Evolutionary conservation across 2,329 filamentous ascomycete species (phyloP).

Genomic region (Triangularia setosa): DNA sequence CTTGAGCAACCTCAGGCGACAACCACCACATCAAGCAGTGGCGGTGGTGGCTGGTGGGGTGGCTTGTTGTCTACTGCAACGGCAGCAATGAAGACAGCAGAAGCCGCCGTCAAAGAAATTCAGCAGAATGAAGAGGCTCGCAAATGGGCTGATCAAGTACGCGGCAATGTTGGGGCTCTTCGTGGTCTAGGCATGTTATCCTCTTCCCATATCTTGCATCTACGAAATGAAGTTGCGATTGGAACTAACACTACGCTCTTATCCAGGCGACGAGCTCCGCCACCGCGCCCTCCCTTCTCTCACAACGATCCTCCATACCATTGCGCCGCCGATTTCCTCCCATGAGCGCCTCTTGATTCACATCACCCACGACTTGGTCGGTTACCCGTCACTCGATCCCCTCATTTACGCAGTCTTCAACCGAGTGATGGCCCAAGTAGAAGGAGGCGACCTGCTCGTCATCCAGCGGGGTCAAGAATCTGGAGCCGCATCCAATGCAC

Average conservation of each 20-base stretch:
- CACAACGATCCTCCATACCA: slow-evolving; percentile 87
- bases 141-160: slow-evolving; percentile 91
- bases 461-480: slow-evolving; percentile 88
- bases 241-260: slow-evolving; percentile 14
- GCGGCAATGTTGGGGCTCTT: slow-evolving; percentile 78
- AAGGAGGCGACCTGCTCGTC: slow-evolving; percentile 91
- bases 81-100: slow-evolving; percentile 86
- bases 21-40: slow-evolving; percentile 29
- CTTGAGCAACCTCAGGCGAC: slow-evolving; percentile 51
- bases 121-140: slow-evolving; percentile 95
- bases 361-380: slow-evolving; percentile 91
- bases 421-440: slow-evolving; percentile 97
- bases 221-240: neutral
- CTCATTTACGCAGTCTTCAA: slow-evolving; percentile 89
- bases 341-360: slow-evolving; percentile 97
- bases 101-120: slow-evolving; percentile 89
- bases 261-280: slow-evolving; percentile 76
- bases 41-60: slow-evolving; percentile 76
- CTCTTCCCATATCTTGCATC: neutral
- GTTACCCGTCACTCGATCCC: slow-evolving; percentile 91
- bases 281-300: slow-evolving; percentile 90
- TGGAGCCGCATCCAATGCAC: slow-evolving; percentile 40
- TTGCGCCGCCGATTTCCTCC: slow-evolving; percentile 92
- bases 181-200: slow-evolving; percentile 63
- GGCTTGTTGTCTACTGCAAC: slow-evolving; percentile 78